These are phyloP conservation scores for Stephanocyclus meneghinianus DNA, from an alignment of 352 stramenopile genomes.

Conservation along the genomic window DNA sequence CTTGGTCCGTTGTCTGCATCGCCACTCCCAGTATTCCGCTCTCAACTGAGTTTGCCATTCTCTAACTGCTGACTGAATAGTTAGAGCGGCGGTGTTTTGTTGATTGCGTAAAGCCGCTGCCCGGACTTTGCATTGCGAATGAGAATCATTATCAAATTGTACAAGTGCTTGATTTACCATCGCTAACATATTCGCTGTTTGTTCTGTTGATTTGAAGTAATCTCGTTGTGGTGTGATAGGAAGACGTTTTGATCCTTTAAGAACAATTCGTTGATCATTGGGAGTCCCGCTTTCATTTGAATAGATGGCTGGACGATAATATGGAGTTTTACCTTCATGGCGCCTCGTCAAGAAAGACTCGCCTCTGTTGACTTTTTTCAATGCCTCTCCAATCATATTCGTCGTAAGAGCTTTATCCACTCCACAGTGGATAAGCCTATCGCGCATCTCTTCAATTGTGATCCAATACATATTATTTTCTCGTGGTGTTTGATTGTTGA, in stretches of 20 bases:
- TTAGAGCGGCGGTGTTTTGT: not conserved
- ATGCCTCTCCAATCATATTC: not conserved
- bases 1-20: not conserved
- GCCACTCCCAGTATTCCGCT: not conserved
- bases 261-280: not conserved
- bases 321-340: not conserved
- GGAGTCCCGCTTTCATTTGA: not conserved
- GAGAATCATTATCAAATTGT: not conserved
- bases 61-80: not conserved
- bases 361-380: not conserved
- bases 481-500: not conserved
- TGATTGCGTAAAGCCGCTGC: not conserved
- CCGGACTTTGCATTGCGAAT: not conserved
- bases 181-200: not conserved
- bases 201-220: not conserved
- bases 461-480: not conserved
- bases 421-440: conserved; percentile 2
- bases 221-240: not conserved
- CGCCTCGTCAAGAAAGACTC: not conserved
- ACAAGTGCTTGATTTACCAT: conserved; percentile 6
- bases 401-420: not conserved
- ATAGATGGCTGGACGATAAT: not conserved
- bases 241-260: not conserved
- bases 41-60: not conserved
- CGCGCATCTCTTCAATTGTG: not conserved